Percentiles rank a stretch among this genome's conserved stretches.
These are phyloP conservation scores for Starmera caribaea DNA, from an alignment of 805 yeast genomes.

Conservation along the genomic window DNA sequence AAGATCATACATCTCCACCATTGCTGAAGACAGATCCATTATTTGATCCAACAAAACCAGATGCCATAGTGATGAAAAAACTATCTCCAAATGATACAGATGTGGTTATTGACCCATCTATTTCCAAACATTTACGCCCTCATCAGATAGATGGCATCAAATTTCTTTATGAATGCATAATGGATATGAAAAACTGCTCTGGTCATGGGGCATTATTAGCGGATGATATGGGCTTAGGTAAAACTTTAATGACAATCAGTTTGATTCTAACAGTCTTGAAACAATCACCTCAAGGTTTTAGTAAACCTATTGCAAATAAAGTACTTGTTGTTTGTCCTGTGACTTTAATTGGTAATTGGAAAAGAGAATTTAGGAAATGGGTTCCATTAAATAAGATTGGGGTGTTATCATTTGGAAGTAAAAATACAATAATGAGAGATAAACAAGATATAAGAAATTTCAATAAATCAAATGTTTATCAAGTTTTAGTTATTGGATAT, in stretches of 20 bases:
- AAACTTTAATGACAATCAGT: constrained; percentile 78
- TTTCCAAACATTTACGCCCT: constrained; percentile 50
- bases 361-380: constrained; percentile 84
- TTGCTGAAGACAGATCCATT: constrained; percentile 21
- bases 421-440: constrained; percentile 33
- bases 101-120: constrained; percentile 52
- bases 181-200: constrained; percentile 48
- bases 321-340: constrained; percentile 87
- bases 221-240: constrained; percentile 96
- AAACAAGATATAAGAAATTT: constrained; percentile 49
- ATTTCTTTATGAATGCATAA: constrained; percentile 74
- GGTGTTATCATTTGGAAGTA: constrained; percentile 48
- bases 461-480: constrained; percentile 62
- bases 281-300: constrained; percentile 42
- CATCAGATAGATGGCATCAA: constrained; percentile 83
- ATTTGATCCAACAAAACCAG: constrained; percentile 25
- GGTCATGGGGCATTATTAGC: constrained; percentile 77
- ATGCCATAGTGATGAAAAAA: constrained; percentile 34
- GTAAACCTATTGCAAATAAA: constrained; percentile 37
- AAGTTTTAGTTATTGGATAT: constrained; percentile 79
- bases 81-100: constrained; percentile 21
- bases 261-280: constrained; percentile 75
- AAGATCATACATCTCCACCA: constrained; percentile 4
- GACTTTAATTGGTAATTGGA: constrained; percentile 82
- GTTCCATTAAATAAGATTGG: constrained; percentile 44